These are phyloP conservation scores for Suillus clintonianus DNA, from an alignment of 768 basidiomycete genomes.

Conservation along the genomic window DNA sequence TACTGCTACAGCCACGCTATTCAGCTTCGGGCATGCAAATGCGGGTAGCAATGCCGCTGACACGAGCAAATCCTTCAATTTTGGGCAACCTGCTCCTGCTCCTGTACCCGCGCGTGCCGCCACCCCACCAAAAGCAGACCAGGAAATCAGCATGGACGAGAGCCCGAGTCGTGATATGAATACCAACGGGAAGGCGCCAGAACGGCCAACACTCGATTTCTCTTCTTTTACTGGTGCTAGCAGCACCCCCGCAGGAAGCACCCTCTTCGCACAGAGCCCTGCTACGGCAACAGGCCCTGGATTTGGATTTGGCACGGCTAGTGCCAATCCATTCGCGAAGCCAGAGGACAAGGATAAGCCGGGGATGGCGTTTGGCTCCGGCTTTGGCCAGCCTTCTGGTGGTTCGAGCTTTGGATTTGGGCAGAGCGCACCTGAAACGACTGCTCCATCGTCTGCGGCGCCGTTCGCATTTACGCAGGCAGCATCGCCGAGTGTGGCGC, in stretches of 20 bases:
- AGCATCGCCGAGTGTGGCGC: conserved; percentile 37
- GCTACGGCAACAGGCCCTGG: conserved; percentile 29
- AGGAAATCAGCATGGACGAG: conserved; percentile 80
- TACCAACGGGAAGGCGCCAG: conserved; percentile 42
- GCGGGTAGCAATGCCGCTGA: conserved; percentile 39
- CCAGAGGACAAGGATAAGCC: conserved; percentile 46
- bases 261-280: conserved; percentile 37
- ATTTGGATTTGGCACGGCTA: conserved; percentile 36
- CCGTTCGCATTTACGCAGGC: conserved; percentile 50
- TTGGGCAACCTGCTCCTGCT: conserved; percentile 41
- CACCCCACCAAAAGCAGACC: conserved; percentile 67
- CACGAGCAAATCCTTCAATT: conserved; percentile 55
- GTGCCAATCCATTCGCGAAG: conserved; percentile 49
- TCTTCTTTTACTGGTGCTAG: conserved; percentile 45
- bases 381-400: conserved; percentile 48
- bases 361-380: conserved; percentile 39
- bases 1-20: conserved; percentile 24
- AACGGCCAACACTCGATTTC: conserved; percentile 48
- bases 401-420: conserved; percentile 50
- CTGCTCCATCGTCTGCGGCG: conserved; percentile 41
- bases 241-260: conserved; percentile 28
- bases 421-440: conserved; percentile 40
- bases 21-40: conserved; percentile 50
- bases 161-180: conserved; percentile 71
- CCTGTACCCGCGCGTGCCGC: conserved; percentile 46